A percentile compares a stretch with the other conserved stretches of the same genome.
These are phyloP conservation scores for Sugiyamaella xylanicola DNA, from an alignment of 1,139 yeast species.

Conservation along the genomic window DNA sequence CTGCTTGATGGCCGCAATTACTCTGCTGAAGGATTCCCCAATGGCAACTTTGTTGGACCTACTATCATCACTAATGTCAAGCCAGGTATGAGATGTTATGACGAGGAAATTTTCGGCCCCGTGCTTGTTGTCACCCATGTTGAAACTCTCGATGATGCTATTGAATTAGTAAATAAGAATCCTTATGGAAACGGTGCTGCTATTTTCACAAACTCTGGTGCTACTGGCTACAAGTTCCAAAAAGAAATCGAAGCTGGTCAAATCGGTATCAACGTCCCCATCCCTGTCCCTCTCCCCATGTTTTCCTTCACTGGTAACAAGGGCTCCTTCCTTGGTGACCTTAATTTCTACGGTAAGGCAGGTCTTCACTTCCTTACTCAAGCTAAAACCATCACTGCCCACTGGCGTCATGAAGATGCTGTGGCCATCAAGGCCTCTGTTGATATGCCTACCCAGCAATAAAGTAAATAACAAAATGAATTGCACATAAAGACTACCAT, in stretches of 20 bases:
- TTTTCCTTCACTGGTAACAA: conserved; percentile 80
- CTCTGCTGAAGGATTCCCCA: conserved; percentile 54
- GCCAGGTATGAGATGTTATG: conserved; percentile 72
- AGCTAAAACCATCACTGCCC: conserved; percentile 72
- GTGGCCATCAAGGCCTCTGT: conserved; percentile 33
- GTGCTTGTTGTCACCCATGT: conserved; percentile 66
- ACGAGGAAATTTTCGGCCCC: conserved; percentile 78
- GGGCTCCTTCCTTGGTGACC: conserved; percentile 75
- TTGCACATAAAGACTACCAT: no score
- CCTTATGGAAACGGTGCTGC: conserved; percentile 76
- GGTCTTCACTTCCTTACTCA: conserved; percentile 74
- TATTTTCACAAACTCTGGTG: conserved; percentile 69
- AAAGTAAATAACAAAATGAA: conserved; percentile 10
- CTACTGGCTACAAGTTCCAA: conserved; percentile 69
- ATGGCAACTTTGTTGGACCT: conserved; percentile 77
- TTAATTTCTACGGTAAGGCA: conserved; percentile 78
- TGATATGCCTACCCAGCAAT: conserved; percentile 46
- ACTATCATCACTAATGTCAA: conserved; percentile 65
- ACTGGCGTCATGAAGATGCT: conserved; percentile 65
- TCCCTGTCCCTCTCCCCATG: conserved; percentile 85
- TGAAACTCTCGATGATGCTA: conserved; percentile 73
- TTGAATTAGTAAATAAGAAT: conserved; percentile 63
- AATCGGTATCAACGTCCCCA: conserved; percentile 79
- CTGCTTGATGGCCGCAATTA: conserved; percentile 66
- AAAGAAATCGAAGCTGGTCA: conserved; percentile 75